Evolutionary conservation across 108 stramenopile species (phyloP).

Genomic region (Discostella stelligeroides): DNA sequence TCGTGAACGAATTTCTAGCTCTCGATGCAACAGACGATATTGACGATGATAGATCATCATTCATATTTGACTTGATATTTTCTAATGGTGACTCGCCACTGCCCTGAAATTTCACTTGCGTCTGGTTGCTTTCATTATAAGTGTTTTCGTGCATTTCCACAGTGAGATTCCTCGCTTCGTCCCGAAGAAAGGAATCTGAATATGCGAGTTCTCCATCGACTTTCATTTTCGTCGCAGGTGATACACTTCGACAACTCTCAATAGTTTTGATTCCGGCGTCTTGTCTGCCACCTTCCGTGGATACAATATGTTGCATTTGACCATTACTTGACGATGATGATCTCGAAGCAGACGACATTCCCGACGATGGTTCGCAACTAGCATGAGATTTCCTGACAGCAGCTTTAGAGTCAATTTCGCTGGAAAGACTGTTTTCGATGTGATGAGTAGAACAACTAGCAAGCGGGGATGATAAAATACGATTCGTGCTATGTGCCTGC

Average conservation of each 20-base stretch:
- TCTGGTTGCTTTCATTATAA: neutral
- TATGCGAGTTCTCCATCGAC: neutral
- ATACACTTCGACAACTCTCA: slow-evolving; percentile 5
- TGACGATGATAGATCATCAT: slow-evolving; percentile 41
- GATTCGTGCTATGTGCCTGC: too few relatives aligned
- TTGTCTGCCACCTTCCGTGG: slow-evolving; percentile 5
- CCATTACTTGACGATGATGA: slow-evolving; percentile 2
- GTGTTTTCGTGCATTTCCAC: neutral
- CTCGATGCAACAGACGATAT: slow-evolving; percentile 46
- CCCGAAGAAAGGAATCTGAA: neutral
- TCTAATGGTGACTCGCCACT: slow-evolving; percentile 21
- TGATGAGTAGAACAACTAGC: neutral
- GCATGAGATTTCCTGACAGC: slow-evolving; percentile 9
- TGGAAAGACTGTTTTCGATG: slow-evolving; percentile 25
- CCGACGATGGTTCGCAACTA: neutral
- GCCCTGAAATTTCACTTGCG: neutral
- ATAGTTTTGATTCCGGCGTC: slow-evolving; percentile 18
- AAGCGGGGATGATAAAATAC: neutral
- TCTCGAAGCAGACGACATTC: neutral
- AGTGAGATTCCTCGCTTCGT: neutral
- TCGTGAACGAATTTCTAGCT: slow-evolving; percentile 20
- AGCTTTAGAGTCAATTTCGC: slow-evolving; percentile 16
- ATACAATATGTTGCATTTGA: slow-evolving; percentile 9
- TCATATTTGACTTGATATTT: slow-evolving; percentile 12
- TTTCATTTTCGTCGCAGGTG: neutral